phyloP scores from a whole-genome alignment of 176 grass and related monocot species.

The Melocanna baccifera region DNA sequence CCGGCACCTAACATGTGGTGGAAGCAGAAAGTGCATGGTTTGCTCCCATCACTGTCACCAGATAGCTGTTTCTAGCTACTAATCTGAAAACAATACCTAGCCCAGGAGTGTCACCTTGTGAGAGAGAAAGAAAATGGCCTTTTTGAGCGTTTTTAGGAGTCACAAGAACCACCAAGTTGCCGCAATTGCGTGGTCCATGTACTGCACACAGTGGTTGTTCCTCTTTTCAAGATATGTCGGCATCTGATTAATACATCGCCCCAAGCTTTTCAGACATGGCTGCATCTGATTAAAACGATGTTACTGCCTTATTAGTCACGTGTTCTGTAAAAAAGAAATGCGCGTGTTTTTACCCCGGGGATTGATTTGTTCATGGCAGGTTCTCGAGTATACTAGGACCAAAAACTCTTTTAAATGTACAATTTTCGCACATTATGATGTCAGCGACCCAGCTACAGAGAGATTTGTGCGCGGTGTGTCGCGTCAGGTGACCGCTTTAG shows the following conservation, averaged over 20 bases:
- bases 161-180: slow-evolving; percentile 36
- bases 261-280: slow-evolving; percentile 2
- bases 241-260: slow-evolving; percentile 12
- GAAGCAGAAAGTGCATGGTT: slow-evolving; percentile 17
- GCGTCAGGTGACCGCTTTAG: no score
- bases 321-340: not conserved
- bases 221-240: slow-evolving; percentile 35
- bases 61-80: not conserved
- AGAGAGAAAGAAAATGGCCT: not conserved
- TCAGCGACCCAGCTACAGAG: no score
- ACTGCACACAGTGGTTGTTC: not conserved
- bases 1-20: slow-evolving; percentile 17
- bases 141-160: not conserved
- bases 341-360: not conserved
- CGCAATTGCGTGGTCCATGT: slow-evolving; percentile 33
- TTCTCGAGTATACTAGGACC: not conserved
- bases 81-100: not conserved
- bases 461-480: no score
- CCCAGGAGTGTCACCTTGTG: not conserved
- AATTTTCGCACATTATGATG: not conserved
- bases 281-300: not conserved
- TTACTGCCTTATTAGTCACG: not conserved
- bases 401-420: not conserved
- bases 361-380: not conserved
- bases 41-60: slow-evolving; percentile 22